These are phyloP conservation scores for Platanthera guangdongensis DNA, from an alignment of 106 monocot species.

Conservation along the genomic window DNA sequence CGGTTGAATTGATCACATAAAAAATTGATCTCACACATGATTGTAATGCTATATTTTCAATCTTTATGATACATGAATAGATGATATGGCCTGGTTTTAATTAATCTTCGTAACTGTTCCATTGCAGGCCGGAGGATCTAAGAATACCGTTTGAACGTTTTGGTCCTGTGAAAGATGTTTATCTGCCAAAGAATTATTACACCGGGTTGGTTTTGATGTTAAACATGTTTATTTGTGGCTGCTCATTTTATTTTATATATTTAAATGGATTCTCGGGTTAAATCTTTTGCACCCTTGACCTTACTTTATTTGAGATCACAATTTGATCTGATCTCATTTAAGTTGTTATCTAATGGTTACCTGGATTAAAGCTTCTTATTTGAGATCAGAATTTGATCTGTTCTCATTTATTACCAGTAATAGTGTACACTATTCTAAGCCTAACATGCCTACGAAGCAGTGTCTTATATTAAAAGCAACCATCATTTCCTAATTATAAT, in stretches of 20 bases:
- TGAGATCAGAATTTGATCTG: too few relatives aligned
- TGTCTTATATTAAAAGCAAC: too few relatives aligned
- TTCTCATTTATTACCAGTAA: too few relatives aligned
- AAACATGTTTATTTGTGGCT: background rate
- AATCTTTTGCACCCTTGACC: background rate
- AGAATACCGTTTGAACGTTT: conserved; percentile 82
- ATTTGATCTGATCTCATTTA: background rate
- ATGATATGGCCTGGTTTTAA: background rate
- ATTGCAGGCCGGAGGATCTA: conserved; percentile 63
- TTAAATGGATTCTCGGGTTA: background rate
- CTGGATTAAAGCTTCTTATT: background rate
- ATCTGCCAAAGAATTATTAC: conserved; percentile 90
- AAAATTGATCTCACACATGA: background rate
- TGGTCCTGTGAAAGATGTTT: conserved; percentile 89
- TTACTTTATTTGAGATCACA: background rate
- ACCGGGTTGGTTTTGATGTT: conserved; percentile 45
- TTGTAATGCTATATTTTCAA: background rate
- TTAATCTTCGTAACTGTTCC: background rate
- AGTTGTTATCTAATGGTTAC: background rate
- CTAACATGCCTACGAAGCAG: too few relatives aligned
- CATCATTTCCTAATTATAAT: too few relatives aligned
- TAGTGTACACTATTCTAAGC: too few relatives aligned
- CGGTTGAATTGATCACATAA: too few relatives aligned
- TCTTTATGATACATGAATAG: background rate
- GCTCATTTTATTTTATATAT: background rate